Evolutionary conservation across 768 basidiomycete species (phyloP), one percentile per base, ranked within the genome.

Genomic region (Scleroderma citrinum): DNA sequence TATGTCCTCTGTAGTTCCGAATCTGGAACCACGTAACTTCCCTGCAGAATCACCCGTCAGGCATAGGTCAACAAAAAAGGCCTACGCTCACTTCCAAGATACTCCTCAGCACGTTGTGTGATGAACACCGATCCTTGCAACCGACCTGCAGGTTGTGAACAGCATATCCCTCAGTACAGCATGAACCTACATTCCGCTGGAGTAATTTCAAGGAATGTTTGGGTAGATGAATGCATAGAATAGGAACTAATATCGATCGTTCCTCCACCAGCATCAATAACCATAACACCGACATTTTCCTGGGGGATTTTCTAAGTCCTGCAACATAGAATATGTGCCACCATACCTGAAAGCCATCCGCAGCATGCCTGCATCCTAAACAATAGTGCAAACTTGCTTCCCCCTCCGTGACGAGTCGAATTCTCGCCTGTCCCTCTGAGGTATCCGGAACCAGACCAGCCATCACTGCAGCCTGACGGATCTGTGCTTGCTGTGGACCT

Each of bases 231-330:
- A n/a, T 59, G 57, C 56, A 72, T 70, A 26, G 69, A 69, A 48
- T 83, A 83, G 12, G 76, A 69, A 50, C 77, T 81, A 35, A 83
- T 66, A 51, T 84, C 81, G 23, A 83, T 68, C 0, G 80, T 84
- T 17, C 80, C 82, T 37, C 80, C 80, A 7, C 82, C 81, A 3
- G 80, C 78, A 50, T 83, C 80, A n/a, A 82, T 74, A 30, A 83
- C 67, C 49, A 78, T 64, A 3, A 81, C 64, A 1, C 75, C 76
- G 39, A 76, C 59, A 12, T 73, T 73, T 13, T 60, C 64, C 76
- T 79, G 52, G 36, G 20, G 24, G 13, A 14, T 5, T 4, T 7
- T 24, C 57, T 29, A 57, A 30, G 30, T 40, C 14, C 17, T 8
- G 26, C 8, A 29, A 29, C 26, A 29, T 29, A 29, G 26, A 29